Conservation (phyloP, 2,329 filamentous ascomycete genomes). For the Xylariaceae sp. region DNA sequence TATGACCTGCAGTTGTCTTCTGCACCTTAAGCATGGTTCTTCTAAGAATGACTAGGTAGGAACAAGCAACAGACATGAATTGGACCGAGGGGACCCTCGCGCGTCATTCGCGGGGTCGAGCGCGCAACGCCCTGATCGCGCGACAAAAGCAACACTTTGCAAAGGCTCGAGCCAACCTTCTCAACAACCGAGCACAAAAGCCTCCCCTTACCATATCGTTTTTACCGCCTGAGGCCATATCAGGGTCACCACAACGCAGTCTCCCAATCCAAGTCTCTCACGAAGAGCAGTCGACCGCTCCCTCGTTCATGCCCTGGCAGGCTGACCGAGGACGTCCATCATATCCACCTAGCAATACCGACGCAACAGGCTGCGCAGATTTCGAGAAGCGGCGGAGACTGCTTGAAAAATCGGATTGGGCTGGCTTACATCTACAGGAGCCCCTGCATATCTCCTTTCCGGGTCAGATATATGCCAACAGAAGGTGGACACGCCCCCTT, state of each 20-base stretch:
- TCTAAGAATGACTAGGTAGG: slow-evolving; percentile 15
- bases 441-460: slow-evolving; percentile 30
- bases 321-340: slow-evolving; percentile 3
- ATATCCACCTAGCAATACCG: slow-evolving; percentile 1
- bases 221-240: slow-evolving; percentile 9
- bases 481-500: slow-evolving; percentile 22
- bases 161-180: slow-evolving; percentile 33
- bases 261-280: slow-evolving; percentile 4
- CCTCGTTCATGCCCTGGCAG: slow-evolving; percentile 13
- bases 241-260: slow-evolving; percentile 2
- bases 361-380: slow-evolving; percentile 5
- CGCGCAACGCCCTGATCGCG: slow-evolving; percentile 31
- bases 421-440: slow-evolving; percentile 30
- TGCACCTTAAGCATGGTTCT: slow-evolving; percentile 7
- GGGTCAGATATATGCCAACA: slow-evolving; percentile 17
- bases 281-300: slow-evolving; percentile 17
- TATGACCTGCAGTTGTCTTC: neutral
- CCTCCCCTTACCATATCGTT: slow-evolving; percentile 32
- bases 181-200: slow-evolving; percentile 25
- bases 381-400: slow-evolving; percentile 28
- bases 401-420: slow-evolving; percentile 32
- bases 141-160: slow-evolving; percentile 45
- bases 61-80: slow-evolving; percentile 38
- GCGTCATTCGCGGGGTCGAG: slow-evolving; percentile 35
- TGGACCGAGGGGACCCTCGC: slow-evolving; percentile 45